Base-by-base conservation (phyloP, 1,284 basidiomycete genomes). In the Ceratobasidium papillatum region DNA sequence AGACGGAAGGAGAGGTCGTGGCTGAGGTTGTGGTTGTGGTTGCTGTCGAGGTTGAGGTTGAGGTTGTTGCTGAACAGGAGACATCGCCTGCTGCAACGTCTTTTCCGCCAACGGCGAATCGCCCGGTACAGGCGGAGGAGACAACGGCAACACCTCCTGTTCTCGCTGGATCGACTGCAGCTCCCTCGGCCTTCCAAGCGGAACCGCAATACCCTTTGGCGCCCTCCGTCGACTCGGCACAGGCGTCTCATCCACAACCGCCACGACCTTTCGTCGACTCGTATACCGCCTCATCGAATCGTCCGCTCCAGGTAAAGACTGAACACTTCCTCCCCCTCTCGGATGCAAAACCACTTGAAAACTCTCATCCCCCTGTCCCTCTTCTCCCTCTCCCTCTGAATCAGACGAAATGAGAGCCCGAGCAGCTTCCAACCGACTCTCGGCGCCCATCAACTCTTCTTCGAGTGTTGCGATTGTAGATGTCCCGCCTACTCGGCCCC, bases 261-360 rank as follows among this genome's bases (percentile, higher is more conserved):
- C 17, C 8, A 17, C 47, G 19, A 49, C 19, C 25, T 19, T 30
- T 51, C 30, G 19, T 27, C 65, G 47, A n/a, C 30, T 3, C 14
- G n/a, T 32, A 38, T 68, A 68, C 17, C 65, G 65, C 17, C 49
- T 51, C 65, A 69, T 69, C 51, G 66, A 69, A 27, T 58, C 66
- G 34, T 69, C 66, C 14, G 52, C 51, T n/a, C 54, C 66, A 19
- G 66, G 66, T 7, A 69, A 17, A 1, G 66, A 69, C 22, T 69
- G 66, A 0, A 25, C 66, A 1, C 52, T 69, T 11, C 66, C 66
- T 2, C 36, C 36, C 0, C 51, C 19, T 36, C 64, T 34, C 2
- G 66, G 66, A 32, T 69, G 66, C 19, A 69, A 38, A 19, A 69
- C 66, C n/a, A 69, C 66, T 34, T 69, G 51, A 19, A 56, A 69